A percentile compares a stretch with the other conserved stretches of the same genome.
These are phyloP conservation scores for Plasmodium relictum DNA, from an alignment of 169 alveolate species.

Conservation along the genomic window DNA sequence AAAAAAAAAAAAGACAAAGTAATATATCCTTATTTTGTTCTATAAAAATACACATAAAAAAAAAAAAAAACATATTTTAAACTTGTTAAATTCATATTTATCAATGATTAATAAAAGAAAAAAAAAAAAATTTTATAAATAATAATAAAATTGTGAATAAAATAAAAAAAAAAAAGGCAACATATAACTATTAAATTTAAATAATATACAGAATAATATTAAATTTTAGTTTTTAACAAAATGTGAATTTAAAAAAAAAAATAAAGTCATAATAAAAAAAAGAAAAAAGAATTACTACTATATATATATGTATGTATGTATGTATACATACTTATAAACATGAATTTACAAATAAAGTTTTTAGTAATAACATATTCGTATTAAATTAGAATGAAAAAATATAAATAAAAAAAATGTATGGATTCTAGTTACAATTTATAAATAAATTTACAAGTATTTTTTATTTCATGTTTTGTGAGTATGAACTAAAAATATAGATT, in stretches of 20 bases:
- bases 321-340: conserved; percentile 14
- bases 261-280: too few species aligned
- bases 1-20: too few species aligned
- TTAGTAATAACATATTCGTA: neutral
- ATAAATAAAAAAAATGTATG: neutral
- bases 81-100: too few species aligned
- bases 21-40: too few species aligned
- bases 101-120: too few species aligned
- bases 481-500: conserved; percentile 2
- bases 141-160: too few species aligned
- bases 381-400: neutral
- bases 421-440: conserved; percentile 6
- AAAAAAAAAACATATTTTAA: too few species aligned
- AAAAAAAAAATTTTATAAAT: too few species aligned
- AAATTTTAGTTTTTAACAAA: conserved; percentile 17
- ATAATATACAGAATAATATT: conserved; percentile 12
- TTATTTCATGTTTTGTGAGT: conserved; percentile 1
- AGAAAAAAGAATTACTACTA: neutral
- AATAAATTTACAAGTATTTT: neutral
- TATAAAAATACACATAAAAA: too few species aligned
- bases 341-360: conserved; percentile 21
- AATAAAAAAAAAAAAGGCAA: too few species aligned
- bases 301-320: neutral
- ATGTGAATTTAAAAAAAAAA: neutral
- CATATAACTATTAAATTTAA: conserved; percentile 5